phyloP scores from a whole-genome alignment of 352 stramenopile species.

The Thraustochytrium sp. region DNA sequence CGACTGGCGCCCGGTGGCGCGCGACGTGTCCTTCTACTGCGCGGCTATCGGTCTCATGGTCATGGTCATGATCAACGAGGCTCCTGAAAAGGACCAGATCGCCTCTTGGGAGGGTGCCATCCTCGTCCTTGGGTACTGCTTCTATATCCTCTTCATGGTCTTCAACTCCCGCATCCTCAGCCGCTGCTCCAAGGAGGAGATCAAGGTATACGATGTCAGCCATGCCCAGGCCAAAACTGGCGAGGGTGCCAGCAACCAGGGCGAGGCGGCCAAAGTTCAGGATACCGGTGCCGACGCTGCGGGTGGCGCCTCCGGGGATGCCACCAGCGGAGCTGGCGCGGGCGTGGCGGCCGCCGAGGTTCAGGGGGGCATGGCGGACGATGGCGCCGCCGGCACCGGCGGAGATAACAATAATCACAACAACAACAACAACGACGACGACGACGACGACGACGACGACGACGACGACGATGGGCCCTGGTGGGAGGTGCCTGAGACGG shows the following conservation, averaged over 20 bases:
- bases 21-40: slow-evolving; percentile 35
- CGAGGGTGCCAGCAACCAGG: neutral
- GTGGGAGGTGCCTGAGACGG: neutral
- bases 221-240: neutral
- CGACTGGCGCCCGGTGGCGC: slow-evolving; percentile 19
- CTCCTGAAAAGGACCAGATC: neutral
- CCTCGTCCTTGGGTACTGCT: neutral
- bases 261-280: too few species aligned
- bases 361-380: too few species aligned
- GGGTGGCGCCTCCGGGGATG: too few species aligned
- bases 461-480: slow-evolving; percentile 33
- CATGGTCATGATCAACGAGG: neutral
- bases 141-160: slow-evolving; percentile 43
- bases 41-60: slow-evolving; percentile 11
- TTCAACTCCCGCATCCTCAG: slow-evolving; percentile 24
- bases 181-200: neutral
- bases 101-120: neutral
- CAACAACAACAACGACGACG: neutral
- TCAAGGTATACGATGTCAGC: slow-evolving; percentile 31
- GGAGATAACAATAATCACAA: neutral
- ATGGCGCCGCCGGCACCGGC: neutral
- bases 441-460: slow-evolving; percentile 26
- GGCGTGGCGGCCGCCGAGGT: too few species aligned
- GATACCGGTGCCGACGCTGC: too few species aligned
- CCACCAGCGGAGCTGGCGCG: too few species aligned